phyloP scores from a whole-genome alignment of 306 rosid genomes.

The Medicago arabica region DNA sequence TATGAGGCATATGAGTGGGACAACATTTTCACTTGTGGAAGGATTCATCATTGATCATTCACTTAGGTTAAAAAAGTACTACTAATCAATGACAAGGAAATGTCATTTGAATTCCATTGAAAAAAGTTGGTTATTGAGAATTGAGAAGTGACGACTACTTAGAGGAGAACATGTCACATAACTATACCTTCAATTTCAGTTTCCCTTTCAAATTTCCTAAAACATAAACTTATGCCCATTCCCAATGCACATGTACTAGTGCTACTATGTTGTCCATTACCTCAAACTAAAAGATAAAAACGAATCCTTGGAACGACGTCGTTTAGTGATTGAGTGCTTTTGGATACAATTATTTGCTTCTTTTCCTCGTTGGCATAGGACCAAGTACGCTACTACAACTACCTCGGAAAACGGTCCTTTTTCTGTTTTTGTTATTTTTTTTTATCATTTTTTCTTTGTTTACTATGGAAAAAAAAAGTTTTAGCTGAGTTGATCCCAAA shows the following conservation, averaged over 20 bases:
- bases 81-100: background rate
- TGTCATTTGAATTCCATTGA: background rate
- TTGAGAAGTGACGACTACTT: background rate
- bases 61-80: background rate
- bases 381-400: background rate
- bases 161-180: background rate
- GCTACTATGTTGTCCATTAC: background rate
- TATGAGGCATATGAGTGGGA: background rate
- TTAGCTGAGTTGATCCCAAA: too few species aligned
- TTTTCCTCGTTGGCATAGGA: background rate
- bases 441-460: background rate
- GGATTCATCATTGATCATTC: background rate
- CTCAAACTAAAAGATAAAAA: background rate
- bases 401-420: background rate
- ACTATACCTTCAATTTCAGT: background rate
- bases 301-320: slow-evolving; percentile 35
- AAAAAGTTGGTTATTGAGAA: background rate
- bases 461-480: too few species aligned
- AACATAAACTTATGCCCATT: slow-evolving; percentile 16
- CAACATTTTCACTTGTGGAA: background rate
- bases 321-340: slow-evolving; percentile 6
- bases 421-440: background rate
- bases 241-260: slow-evolving; percentile 31
- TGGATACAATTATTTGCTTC: slow-evolving; percentile 40
- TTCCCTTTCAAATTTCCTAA: background rate